Evolutionary conservation across 108 stramenopile genomes (phyloP).

Genomic region (Pseudonitzschia multiseries): DNA sequence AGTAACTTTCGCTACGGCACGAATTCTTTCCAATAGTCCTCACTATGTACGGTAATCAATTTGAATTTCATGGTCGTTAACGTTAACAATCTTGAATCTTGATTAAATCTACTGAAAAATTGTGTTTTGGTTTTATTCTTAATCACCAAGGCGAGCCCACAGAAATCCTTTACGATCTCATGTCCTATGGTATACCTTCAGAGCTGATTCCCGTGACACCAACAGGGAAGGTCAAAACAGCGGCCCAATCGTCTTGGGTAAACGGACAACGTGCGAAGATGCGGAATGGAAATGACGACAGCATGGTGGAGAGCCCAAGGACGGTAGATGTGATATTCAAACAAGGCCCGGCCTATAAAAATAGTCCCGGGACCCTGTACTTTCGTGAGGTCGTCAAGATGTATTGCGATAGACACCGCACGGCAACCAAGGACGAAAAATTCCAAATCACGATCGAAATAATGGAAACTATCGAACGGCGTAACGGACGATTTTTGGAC

Average conservation of each 20-base stretch:
- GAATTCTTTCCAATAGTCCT: background rate
- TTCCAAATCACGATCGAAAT: background rate
- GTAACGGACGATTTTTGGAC: slow-evolving; percentile 13
- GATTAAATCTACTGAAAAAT: background rate
- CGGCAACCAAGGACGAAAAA: slow-evolving; percentile 4
- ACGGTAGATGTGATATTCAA: background rate
- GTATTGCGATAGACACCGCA: background rate
- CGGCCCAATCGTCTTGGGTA: slow-evolving; percentile 16
- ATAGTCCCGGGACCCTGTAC: background rate
- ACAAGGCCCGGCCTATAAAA: background rate
- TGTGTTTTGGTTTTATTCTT: background rate
- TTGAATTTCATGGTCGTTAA: background rate
- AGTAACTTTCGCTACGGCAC: background rate
- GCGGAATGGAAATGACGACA: background rate
- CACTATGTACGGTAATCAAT: background rate
- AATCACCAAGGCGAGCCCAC: background rate
- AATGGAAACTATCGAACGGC: background rate
- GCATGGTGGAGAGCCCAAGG: background rate
- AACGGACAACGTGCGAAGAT: background rate
- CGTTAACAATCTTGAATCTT: background rate
- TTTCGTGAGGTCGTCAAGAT: background rate
- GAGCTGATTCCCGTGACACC: slow-evolving; percentile 21
- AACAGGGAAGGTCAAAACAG: slow-evolving; percentile 20
- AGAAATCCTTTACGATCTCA: slow-evolving; percentile 10
- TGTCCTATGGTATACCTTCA: slow-evolving; percentile 14